Percentiles rank a stretch among this genome's conserved stretches.
These are phyloP conservation scores for Tulasnella calospora DNA, from an alignment of 768 basidiomycete species.

Conservation along the genomic window DNA sequence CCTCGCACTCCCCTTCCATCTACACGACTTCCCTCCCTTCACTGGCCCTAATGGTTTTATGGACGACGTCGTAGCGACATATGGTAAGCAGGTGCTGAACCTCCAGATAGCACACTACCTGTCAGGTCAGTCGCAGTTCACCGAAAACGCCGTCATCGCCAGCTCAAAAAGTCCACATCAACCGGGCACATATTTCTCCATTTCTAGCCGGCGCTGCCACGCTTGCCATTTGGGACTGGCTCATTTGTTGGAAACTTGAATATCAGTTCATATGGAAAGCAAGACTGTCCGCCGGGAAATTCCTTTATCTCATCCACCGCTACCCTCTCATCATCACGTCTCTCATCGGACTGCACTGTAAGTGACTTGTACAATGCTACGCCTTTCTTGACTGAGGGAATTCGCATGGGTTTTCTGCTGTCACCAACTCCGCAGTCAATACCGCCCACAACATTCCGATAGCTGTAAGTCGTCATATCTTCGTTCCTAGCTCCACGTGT, in stretches of 20 bases:
- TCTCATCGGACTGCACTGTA: background rate
- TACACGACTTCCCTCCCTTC: background rate
- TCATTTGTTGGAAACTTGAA: background rate
- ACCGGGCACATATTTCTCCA: background rate
- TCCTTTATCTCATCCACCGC: constrained; percentile 6
- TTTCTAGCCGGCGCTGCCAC: background rate
- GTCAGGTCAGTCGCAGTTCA: background rate
- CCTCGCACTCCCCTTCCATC: background rate
- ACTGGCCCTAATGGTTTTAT: background rate
- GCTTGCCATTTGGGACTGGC: constrained; percentile 3
- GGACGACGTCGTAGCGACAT: background rate
- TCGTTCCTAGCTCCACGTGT: background rate
- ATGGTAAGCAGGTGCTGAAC: background rate
- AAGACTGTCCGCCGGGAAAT: background rate
- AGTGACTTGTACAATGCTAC: background rate
- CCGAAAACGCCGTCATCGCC: background rate
- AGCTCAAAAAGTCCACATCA: background rate
- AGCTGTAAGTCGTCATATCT: background rate
- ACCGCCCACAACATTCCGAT: background rate
- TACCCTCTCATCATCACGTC: background rate
- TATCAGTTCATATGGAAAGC: constrained; percentile 4
- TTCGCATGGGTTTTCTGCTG: background rate
- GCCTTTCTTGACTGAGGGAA: background rate
- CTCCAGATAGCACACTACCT: background rate
- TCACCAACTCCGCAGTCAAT: background rate